Evolutionary conservation across 1,139 yeast species (phyloP), one percentile per base, ranked within the genome.

Genomic region (Geotrichum carabidarum): DNA sequence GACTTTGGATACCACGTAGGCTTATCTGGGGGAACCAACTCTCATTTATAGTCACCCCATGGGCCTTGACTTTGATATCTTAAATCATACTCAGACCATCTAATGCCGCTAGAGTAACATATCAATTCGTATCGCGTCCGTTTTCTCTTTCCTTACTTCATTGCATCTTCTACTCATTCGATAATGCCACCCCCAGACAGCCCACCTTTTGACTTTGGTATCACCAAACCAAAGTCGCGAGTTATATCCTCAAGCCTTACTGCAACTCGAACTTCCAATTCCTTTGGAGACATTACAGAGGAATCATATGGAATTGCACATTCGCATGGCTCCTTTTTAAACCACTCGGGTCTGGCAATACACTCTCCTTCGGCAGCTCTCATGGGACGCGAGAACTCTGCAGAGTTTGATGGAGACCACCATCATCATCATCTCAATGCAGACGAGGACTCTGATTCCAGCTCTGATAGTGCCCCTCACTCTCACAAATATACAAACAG

Each of bases 171-270:
- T 18, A 27, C 44, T 9, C 32, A 12, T 17, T 27, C 18, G 11
- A 41, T 41, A 17, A 27, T 31, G 31, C 22, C 36, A n/a, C 22
- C 15, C 6, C 46, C 46, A 7, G 32, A 45, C 1, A 36, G 35
- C 34, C 34, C 38, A 11, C 41, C 49, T n/a, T 45, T 45, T 22
- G 49, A 45, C 41, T 45, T 45, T 45, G 42, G 49, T 35, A 8
- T 14, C 18, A 14, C n/a, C 34, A 18, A 15, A 27, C 27, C 47
- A 9, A 32, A 44, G 15, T 8, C 17, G 5, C 47, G 38, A 11
- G 22, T 17, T 8, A n/a, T 14, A 9, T 15, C 38, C 11, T 31
- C 47, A 5, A 32, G 38, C 38, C 8, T 15, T 5, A 18, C 34
- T 18, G 17, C 38, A 22, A 22, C 27, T 22, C 27, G 27, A 22